Percentiles rank a stretch among this genome's conserved stretches.
Conservation (phyloP, 2,329 filamentous ascomycete genomes). For the Colletotrichum caudatum region DNA sequence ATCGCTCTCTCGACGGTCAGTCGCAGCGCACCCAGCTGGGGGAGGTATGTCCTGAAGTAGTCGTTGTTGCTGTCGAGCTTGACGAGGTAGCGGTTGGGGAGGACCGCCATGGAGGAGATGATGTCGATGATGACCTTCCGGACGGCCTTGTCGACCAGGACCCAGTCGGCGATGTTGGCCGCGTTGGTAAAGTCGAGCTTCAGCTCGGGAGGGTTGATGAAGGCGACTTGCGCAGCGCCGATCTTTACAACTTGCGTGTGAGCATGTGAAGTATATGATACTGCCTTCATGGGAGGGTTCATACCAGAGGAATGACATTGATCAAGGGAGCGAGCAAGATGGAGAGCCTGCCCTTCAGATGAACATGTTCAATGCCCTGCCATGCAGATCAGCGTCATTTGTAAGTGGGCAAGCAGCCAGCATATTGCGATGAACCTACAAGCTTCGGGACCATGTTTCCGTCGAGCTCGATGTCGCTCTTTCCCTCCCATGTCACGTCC, state of each 20-base stretch:
- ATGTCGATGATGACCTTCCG: slow-evolving; percentile 59
- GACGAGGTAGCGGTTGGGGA: slow-evolving; percentile 62
- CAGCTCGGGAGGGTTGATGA: slow-evolving; percentile 61
- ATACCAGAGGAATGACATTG: slow-evolving; percentile 60
- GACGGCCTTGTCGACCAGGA: slow-evolving; percentile 56
- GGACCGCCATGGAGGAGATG: slow-evolving; percentile 58
- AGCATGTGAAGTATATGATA: background rate
- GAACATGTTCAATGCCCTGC: slow-evolving; percentile 59
- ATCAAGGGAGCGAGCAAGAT: slow-evolving; percentile 59
- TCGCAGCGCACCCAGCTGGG: slow-evolving; percentile 56
- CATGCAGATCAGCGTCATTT: slow-evolving; percentile 21
- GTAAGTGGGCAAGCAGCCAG: background rate
- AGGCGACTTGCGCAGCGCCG: slow-evolving; percentile 60
- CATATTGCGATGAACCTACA: slow-evolving; percentile 44
- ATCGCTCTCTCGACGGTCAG: slow-evolving; percentile 57
- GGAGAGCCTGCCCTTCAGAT: slow-evolving; percentile 57
- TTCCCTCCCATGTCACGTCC: slow-evolving; percentile 59
- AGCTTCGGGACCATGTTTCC: slow-evolving; percentile 57
- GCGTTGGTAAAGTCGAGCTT: slow-evolving; percentile 62
- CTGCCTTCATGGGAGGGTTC: background rate
- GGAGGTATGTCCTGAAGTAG: slow-evolving; percentile 61
- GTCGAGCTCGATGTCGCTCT: slow-evolving; percentile 60
- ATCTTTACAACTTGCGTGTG: slow-evolving; percentile 50
- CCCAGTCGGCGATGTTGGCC: slow-evolving; percentile 57
- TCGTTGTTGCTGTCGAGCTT: slow-evolving; percentile 60